Percentiles rank a stretch among this genome's conserved stretches.
Conservation (phyloP, 176 grass and related monocot species). For the Lolium multiflorum region DNA sequence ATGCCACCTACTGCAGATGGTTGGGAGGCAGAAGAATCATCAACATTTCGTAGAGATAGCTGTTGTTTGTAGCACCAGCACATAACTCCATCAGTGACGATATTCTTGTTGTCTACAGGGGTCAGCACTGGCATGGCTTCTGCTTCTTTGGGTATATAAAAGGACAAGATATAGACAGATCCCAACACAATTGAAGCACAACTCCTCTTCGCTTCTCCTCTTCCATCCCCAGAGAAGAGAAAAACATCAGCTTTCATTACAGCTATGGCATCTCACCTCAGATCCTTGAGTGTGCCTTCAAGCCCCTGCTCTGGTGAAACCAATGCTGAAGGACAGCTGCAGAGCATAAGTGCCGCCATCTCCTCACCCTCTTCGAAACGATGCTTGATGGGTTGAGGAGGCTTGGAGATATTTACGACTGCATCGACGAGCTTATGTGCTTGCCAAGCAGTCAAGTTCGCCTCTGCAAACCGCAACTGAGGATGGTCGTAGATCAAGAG, state of each 20-base stretch:
- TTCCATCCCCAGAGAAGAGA: slow-evolving; percentile 9
- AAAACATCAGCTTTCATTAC: not conserved
- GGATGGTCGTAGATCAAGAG: slow-evolving; percentile 55
- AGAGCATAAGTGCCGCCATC: slow-evolving; percentile 16
- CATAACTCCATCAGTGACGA: not conserved
- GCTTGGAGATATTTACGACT: slow-evolving; percentile 44
- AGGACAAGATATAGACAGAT: slow-evolving; percentile 3
- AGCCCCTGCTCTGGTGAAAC: slow-evolving; percentile 6
- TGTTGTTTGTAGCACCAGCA: slow-evolving; percentile 20
- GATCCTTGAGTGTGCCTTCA: slow-evolving; percentile 42
- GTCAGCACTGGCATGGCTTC: slow-evolving; percentile 9
- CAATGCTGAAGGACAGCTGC: slow-evolving; percentile 36
- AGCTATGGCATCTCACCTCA: slow-evolving; percentile 45
- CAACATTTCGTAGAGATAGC: not conserved
- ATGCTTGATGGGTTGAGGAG: slow-evolving; percentile 18
- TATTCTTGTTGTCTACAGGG: slow-evolving; percentile 43
- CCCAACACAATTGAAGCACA: slow-evolving; percentile 10
- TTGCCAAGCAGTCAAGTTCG: slow-evolving; percentile 53
- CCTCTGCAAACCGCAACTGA: slow-evolving; percentile 43
- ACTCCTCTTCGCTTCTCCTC: slow-evolving; percentile 10
- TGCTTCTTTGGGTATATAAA: slow-evolving; percentile 45
- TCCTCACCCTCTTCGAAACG: slow-evolving; percentile 19
- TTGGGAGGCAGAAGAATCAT: not conserved
- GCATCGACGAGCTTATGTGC: slow-evolving; percentile 44
- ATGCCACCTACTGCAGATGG: slow-evolving; percentile 17